These are phyloP conservation scores for Alternaria incomplexa DNA, from an alignment of 2,329 filamentous ascomycete species.

Conservation along the genomic window DNA sequence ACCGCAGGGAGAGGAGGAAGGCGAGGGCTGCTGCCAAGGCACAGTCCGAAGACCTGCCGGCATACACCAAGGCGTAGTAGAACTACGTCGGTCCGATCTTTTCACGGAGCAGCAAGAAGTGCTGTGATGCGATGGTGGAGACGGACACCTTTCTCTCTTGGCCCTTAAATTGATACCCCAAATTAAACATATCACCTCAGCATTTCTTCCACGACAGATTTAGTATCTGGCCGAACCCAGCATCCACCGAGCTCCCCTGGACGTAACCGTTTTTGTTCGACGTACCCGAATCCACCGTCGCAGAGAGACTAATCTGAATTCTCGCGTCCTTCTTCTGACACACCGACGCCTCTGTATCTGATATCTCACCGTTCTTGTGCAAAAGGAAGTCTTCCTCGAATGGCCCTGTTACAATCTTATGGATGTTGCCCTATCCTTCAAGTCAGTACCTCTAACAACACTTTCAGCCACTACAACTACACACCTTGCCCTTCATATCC, in stretches of 20 bases:
- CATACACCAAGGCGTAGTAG: constrained; percentile 30
- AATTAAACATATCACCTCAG: constrained; percentile 1
- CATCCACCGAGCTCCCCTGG: constrained; percentile 21
- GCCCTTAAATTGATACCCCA: constrained; percentile 9
- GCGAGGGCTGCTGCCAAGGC: constrained; percentile 29
- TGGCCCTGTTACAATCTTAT: constrained; percentile 31
- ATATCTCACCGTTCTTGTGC: constrained; percentile 33
- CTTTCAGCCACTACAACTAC: neutral
- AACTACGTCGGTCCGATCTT: neutral
- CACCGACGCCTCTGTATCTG: constrained; percentile 21
- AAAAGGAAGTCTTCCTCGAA: constrained; percentile 30
- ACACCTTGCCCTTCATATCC: constrained; percentile 35
- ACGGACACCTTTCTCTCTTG: constrained; percentile 7
- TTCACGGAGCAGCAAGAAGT: neutral
- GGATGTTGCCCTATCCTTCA: constrained; percentile 24
- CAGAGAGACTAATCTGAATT: constrained; percentile 32
- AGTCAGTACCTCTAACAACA: neutral
- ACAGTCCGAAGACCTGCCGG: constrained; percentile 26
- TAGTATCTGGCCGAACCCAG: constrained; percentile 25
- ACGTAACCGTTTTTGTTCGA: constrained; percentile 18
- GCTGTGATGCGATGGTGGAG: neutral
- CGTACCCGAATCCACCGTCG: constrained; percentile 17
- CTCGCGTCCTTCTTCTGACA: constrained; percentile 32
- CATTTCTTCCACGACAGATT: constrained; percentile 35
- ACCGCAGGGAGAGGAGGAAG: constrained; percentile 32